Evolutionary conservation across 495 filamentous ascomycete genomes (phyloP).

Genomic region (Sabuloglossum arenarium): DNA sequence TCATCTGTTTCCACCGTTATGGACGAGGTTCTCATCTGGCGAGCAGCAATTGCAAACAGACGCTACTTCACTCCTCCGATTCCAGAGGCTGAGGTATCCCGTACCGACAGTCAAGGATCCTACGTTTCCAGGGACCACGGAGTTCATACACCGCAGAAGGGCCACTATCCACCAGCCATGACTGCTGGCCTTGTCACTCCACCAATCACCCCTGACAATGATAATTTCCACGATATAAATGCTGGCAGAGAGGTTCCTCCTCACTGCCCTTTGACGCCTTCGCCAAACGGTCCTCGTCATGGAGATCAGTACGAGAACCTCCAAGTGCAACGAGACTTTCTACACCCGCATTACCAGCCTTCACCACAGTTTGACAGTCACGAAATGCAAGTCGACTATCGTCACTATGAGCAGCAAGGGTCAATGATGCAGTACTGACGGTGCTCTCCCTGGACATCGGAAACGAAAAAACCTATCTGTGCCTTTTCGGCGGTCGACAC

Average conservation of each 20-base stretch:
- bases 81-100: neutral
- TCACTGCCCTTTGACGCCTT: neutral
- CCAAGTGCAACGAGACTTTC: neutral
- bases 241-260: neutral
- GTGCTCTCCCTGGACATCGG: neutral
- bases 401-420: neutral
- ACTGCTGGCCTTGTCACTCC: conserved; percentile 79
- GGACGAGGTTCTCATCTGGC: conserved; percentile 67
- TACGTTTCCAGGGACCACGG: conserved; percentile 24
- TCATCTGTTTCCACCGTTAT: conserved; percentile 65
- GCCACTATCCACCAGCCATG: conserved; percentile 35
- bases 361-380: neutral
- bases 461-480: neutral
- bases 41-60: conserved; percentile 49
- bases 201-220: conserved; percentile 72
- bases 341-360: neutral
- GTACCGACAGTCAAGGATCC: conserved; percentile 21
- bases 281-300: neutral
- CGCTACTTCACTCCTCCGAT: neutral
- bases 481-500: neutral
- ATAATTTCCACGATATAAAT: neutral
- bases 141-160: conserved; percentile 75
- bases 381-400: neutral
- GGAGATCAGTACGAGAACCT: neutral
- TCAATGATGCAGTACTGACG: neutral